Evolutionary conservation across 2,329 filamentous ascomycete genomes (phyloP), one percentile per base, ranked within the genome.

Genomic region (Exophiala alcalophila): DNA sequence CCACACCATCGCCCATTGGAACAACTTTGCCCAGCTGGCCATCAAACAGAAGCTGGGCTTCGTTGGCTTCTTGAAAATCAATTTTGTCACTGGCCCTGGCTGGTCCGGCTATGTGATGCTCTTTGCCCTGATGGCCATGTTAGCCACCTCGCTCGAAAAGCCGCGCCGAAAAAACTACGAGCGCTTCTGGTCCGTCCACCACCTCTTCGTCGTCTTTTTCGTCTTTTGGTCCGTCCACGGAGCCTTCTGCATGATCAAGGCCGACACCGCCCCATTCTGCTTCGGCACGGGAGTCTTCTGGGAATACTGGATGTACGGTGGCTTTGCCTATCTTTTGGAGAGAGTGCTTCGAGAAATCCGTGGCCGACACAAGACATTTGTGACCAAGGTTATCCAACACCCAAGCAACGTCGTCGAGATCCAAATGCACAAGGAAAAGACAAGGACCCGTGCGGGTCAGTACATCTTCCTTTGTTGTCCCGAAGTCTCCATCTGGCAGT

Each of bases 391-490:
- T 50, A 83, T 94, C 53, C 86, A 92, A 69, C 86, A 94, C 64
- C 86, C 86, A 5, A 88, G 84, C 71, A 88, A 89, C 59, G 87
- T 94, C 12, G 86, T 85, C 63, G 87, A 94, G 67, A 90, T 94
- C 49, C 87, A 92, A 69, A 89, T 94, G 70, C 90, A 91, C 74
- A 92, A 92, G 67, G 85, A 90, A 61, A 72, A 88, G 66, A 90
- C 86, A 30, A 88, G 83, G 72, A 88, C 85, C 3, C 76, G 77
- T 38, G 84, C 86, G 14, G 87, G 87, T 36, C 56, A 74, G 74
- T 92, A 92, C 69, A 91, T 94, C 58, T 91, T 91, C 70, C 74
- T 92, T 56, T 91, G 84, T 71, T 92, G 86, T 62, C 87, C 87
- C 1, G 85, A 87, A 53, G 81, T 92, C 11, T 91, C 86, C 1